Conservation (phyloP, 225 moss, liverwort and hornwort species). For the Pleurozium schreberi region DNA sequence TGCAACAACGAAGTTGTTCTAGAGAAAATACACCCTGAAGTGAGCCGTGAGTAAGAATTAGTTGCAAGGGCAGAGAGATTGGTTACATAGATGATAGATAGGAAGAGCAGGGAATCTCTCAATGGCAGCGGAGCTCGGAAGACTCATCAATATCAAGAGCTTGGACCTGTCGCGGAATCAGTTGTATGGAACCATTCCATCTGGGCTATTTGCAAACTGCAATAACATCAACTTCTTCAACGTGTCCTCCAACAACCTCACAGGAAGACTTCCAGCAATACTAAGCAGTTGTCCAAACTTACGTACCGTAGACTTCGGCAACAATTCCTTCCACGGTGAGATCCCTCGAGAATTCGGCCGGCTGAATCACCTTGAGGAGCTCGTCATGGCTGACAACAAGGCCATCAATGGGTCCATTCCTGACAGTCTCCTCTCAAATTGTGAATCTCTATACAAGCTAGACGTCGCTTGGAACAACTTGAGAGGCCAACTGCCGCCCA, state of each 20-base stretch:
- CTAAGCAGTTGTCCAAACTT: slow-evolving; percentile 10
- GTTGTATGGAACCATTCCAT: slow-evolving; percentile 7
- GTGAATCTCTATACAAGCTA: slow-evolving; percentile 19
- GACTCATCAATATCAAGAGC: not conserved
- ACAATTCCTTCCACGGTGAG: slow-evolving; percentile 40
- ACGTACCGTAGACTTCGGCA: slow-evolving; percentile 35
- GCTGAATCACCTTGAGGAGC: slow-evolving; percentile 32
- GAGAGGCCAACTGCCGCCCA: slow-evolving; percentile 24
- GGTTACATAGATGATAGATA: not conserved
- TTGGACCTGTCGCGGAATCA: slow-evolving; percentile 30
- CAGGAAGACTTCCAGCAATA: slow-evolving; percentile 5
- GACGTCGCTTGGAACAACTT: slow-evolving; percentile 48
- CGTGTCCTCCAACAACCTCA: slow-evolving; percentile 20
- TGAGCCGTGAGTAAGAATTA: not conserved
- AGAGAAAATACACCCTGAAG: not conserved
- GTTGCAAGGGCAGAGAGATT: not conserved
- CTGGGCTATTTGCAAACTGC: slow-evolving; percentile 10
- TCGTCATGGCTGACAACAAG: slow-evolving; percentile 4
- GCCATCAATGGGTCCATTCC: slow-evolving; percentile 30
- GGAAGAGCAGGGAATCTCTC: not conserved
- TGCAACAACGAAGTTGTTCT: not conserved
- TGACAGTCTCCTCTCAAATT: slow-evolving; percentile 27
- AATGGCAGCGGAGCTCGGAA: not conserved
- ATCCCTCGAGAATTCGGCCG: slow-evolving; percentile 23
- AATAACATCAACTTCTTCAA: slow-evolving; percentile 16